Conservation (phyloP, 1,139 yeast genomes). For the Geotrichum siamense region DNA sequence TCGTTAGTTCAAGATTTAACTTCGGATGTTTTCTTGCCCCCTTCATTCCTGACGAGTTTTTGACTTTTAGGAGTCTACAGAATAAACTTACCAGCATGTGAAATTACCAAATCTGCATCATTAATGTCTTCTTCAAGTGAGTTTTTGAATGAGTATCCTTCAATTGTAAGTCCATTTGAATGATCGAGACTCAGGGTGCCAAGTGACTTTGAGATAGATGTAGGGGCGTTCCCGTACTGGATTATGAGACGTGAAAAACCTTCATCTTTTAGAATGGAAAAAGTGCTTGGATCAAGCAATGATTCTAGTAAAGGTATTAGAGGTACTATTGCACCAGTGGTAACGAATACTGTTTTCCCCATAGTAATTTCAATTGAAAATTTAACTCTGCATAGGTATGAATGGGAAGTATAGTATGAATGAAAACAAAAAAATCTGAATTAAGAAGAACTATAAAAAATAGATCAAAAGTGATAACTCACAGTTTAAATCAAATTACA, state of each 20-base stretch:
- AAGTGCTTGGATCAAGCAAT: conserved; percentile 37
- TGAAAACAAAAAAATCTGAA: too few relatives aligned
- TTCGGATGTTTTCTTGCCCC: background rate
- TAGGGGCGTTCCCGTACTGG: conserved; percentile 60
- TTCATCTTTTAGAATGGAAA: conserved; percentile 32
- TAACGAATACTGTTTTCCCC: conserved; percentile 41
- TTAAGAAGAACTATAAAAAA: too few relatives aligned
- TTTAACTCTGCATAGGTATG: too few relatives aligned
- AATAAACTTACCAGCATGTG: conserved; percentile 59
- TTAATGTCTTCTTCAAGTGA: conserved; percentile 9
- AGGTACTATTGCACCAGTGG: conserved; percentile 85
- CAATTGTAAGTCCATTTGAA: conserved; percentile 34
- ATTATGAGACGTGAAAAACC: conserved; percentile 44
- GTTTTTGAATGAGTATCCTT: conserved; percentile 28
- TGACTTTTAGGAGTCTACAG: background rate
- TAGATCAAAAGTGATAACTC: too few relatives aligned
- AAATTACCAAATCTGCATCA: conserved; percentile 49
- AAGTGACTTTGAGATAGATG: conserved; percentile 3
- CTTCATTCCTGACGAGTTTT: background rate
- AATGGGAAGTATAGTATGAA: too few relatives aligned
- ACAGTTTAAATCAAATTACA: too few relatives aligned
- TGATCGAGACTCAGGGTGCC: conserved; percentile 1
- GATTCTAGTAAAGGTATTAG: conserved; percentile 49
- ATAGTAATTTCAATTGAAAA: background rate
- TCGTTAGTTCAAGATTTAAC: background rate